phyloP scores from a whole-genome alignment of 768 basidiomycete genomes.

The Suillus hirtellus region DNA sequence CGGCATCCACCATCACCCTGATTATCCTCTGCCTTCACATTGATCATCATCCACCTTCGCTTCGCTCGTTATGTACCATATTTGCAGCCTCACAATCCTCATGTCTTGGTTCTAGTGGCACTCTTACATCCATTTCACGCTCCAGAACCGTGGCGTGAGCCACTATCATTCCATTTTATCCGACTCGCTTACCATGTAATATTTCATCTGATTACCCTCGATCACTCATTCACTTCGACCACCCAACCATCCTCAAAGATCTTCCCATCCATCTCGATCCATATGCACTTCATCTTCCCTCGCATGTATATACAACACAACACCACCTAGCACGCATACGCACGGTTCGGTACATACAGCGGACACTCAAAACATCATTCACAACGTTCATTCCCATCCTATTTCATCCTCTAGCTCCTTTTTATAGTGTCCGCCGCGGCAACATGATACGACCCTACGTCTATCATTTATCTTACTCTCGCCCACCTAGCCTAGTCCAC shows the following conservation, averaged over 20 bases:
- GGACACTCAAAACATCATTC: slow-evolving; percentile 2
- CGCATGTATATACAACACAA: slow-evolving; percentile 11
- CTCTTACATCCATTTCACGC: slow-evolving; percentile 5
- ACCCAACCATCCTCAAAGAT: slow-evolving; percentile 1
- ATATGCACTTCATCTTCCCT: slow-evolving; percentile 6
- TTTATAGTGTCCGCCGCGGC: neutral
- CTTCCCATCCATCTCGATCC: slow-evolving; percentile 8
- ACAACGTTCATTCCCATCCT: slow-evolving; percentile 5
- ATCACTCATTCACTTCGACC: neutral
- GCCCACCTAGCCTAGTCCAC: neutral
- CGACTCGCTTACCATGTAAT: slow-evolving; percentile 1
- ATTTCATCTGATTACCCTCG: neutral
- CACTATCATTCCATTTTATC: slow-evolving; percentile 4
- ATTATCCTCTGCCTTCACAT: slow-evolving; percentile 4
- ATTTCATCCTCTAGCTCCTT: neutral
- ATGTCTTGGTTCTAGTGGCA: slow-evolving; percentile 9
- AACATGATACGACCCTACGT: neutral
- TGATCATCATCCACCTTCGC: slow-evolving; percentile 4
- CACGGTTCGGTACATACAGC: slow-evolving; percentile 8
- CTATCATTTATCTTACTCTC: slow-evolving; percentile 2
- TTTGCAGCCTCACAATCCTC: slow-evolving; percentile 1
- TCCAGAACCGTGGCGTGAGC: slow-evolving; percentile 2
- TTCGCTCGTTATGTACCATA: slow-evolving; percentile 3
- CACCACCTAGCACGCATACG: slow-evolving; percentile 4
- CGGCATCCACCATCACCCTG: slow-evolving; percentile 1